A percentile compares a stretch with the other conserved stretches of the same genome.
Evolutionary conservation across 1,284 basidiomycete species (phyloP).

Genomic region (Melampsora americana): DNA sequence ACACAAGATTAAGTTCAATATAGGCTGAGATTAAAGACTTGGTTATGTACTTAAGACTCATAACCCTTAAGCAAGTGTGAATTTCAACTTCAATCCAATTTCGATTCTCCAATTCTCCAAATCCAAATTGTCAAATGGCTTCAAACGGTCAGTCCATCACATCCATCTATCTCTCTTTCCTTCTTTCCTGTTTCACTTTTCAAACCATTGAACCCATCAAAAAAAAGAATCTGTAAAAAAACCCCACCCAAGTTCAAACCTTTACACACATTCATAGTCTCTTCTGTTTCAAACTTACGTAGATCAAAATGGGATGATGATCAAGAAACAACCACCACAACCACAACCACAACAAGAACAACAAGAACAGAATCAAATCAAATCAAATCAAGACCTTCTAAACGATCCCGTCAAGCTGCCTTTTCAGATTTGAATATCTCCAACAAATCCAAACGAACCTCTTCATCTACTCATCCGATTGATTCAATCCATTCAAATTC

Average conservation of each 20-base stretch:
- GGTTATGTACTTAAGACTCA: no score
- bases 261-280: conserved; percentile 5
- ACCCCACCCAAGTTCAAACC: not conserved
- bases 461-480: conserved; percentile 13
- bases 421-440: conserved; percentile 41
- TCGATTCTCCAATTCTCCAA: no score
- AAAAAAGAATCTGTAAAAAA: no score
- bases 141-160: no score
- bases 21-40: no score
- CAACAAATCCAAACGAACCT: not conserved
- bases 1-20: no score
- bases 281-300: not conserved
- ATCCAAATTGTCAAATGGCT: no score
- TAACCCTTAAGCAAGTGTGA: no score
- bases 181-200: no score
- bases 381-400: conserved; percentile 12
- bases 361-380: not conserved
- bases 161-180: no score
- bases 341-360: not conserved
- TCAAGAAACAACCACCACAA: conserved; percentile 17
- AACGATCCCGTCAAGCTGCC: conserved; percentile 18
- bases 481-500: not conserved
- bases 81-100: no score
- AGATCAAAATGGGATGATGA: conserved; percentile 43
- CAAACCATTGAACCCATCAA: no score